Evolutionary conservation across 164 flowering plant genomes (phyloP).

Genomic region (Hamamelis virginiana): DNA sequence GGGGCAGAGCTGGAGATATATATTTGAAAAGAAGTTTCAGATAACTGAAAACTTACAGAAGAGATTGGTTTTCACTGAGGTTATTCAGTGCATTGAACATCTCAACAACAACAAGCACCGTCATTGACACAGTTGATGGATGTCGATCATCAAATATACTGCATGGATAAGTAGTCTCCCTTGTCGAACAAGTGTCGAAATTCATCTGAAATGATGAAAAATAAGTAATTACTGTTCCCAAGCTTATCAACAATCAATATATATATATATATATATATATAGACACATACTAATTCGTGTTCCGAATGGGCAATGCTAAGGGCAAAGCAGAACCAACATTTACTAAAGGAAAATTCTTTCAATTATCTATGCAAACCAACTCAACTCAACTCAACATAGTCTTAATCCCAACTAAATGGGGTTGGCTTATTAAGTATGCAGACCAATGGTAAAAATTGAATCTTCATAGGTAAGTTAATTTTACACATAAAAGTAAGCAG

Average conservation of each 20-base stretch:
- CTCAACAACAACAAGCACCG: conserved; percentile 98
- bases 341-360: too few relatives aligned
- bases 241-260: not conserved
- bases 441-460: not conserved
- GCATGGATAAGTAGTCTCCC: conserved; percentile 86
- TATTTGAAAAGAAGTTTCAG: not conserved
- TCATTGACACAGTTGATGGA: conserved; percentile 98
- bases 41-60: conserved; percentile 60
- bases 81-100: conserved; percentile 99
- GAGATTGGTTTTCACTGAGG: conserved; percentile 97
- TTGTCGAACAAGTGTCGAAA: conserved; percentile 80
- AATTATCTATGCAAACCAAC: too few relatives aligned
- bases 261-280: too few relatives aligned
- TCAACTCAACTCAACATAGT: too few relatives aligned
- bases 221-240: not conserved
- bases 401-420: too few relatives aligned
- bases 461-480: not conserved
- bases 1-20: not conserved
- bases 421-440: too few relatives aligned
- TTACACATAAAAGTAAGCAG: too few relatives aligned
- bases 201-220: conserved; percentile 60
- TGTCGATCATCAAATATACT: conserved; percentile 86
- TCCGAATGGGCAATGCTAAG: too few relatives aligned
- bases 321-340: too few relatives aligned
- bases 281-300: too few relatives aligned